Base-by-base conservation (phyloP, 768 basidiomycete genomes). In the Rhizopogon roseolus region DNA sequence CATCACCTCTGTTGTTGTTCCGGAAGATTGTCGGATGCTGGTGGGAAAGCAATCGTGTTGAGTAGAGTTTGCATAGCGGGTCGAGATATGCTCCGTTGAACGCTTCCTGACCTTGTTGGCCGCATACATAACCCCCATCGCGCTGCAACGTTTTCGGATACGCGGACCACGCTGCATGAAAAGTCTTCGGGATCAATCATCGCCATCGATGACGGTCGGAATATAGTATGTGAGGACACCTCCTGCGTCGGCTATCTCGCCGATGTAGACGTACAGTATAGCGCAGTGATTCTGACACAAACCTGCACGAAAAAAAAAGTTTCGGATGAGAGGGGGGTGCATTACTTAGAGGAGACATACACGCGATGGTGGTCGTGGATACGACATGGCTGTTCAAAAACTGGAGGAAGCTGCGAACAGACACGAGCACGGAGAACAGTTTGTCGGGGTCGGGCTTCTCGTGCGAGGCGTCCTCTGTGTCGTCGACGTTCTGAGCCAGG, bases 211-310 rank as follows among this genome's bases (percentile, higher is more conserved):
- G 38, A 89, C 80, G 1, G 86, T 88, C 41, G 92, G 92, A 49
- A 94, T 84, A 63, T 93, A 94, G 64, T 89, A 93, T 2, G 92
- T 94, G 57, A 94, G 73, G 40, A 94, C 88, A 2, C 90, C 92
- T 42, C 91, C 89, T 0, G 86, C 82, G 53, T 90, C 84, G 5
- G 81, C 80, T 10, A 85, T 77, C 32, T 90, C 85, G 9, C 92
- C 92, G 41, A 93, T 86, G 63, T 93, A 94, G 51, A 93, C 90
- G 58, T 93, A 94, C 49, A 93, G 77, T 59, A 94, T 93, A 54
- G 90, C 76, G 64, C 90, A 93, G 57, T 93, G 87, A 54, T 83
- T 78, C 59, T 85, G 82, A 64, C 92, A 94, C 48, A 94, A 78
- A 63, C 87, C 91, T 94, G 62, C 0, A 27, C 28, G 25, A 55